Conservation (phyloP, 2,329 filamentous ascomycete genomes). For the Pseudocercospora pini-densiflorae region DNA sequence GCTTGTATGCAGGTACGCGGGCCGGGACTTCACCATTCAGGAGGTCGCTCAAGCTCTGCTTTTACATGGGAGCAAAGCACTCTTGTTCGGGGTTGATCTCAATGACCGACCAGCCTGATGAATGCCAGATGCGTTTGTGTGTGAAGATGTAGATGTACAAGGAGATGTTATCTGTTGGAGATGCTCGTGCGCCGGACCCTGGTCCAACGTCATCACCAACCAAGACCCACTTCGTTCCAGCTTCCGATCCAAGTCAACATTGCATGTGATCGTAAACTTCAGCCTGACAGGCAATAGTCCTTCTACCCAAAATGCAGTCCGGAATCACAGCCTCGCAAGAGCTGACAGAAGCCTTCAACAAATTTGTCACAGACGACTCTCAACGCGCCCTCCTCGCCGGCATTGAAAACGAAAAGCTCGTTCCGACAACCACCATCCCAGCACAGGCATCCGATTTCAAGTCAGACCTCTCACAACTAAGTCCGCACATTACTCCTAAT, state of each 20-base stretch:
- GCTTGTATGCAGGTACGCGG: slow-evolving; percentile 18
- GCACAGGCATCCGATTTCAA: slow-evolving; percentile 61
- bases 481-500: slow-evolving; percentile 67
- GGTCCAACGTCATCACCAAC: not conserved
- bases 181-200: not conserved
- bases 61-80: not conserved
- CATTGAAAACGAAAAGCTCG: slow-evolving; percentile 71
- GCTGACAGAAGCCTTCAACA: slow-evolving; percentile 74
- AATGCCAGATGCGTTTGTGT: not conserved
- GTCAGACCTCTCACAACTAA: slow-evolving; percentile 66
- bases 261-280: slow-evolving; percentile 4
- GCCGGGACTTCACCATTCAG: slow-evolving; percentile 7
- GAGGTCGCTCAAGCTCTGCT: not conserved
- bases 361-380: slow-evolving; percentile 63
- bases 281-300: not conserved
- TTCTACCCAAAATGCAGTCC: slow-evolving; percentile 67
- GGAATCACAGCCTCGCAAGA: slow-evolving; percentile 79
- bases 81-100: not conserved
- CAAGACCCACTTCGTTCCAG: slow-evolving; percentile 4
- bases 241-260: slow-evolving; percentile 2
- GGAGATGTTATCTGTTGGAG: not conserved
- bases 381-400: slow-evolving; percentile 73
- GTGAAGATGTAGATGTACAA: slow-evolving; percentile 1
- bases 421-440: slow-evolving; percentile 62
- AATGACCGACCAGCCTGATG: not conserved